Base-by-base conservation (phyloP, 352 stramenopile genomes). In the Pythium brachiatum region DNA sequence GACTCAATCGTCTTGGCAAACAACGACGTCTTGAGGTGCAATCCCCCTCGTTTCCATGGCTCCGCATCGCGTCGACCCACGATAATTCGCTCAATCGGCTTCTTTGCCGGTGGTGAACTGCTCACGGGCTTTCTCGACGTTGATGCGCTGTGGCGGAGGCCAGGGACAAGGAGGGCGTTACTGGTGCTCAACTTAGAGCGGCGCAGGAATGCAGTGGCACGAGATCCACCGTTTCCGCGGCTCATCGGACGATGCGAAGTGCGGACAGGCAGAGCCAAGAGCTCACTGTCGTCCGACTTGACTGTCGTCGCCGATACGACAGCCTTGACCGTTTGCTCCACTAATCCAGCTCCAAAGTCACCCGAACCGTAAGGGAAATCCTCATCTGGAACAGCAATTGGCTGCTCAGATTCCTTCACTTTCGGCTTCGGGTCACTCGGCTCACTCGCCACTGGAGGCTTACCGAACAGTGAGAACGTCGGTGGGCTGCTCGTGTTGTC, bases 11-110 rank as follows among this genome's bases (percentile, higher is more conserved):
- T 21, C 46, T 50, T 39, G 2, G 48, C 47, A 11, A 64, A 57
- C 6, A 64, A 32, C 44, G 57, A 64, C 16, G 57, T 43, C n/a
- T 29, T 64, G 32, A 52, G 26, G 2, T 26, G 43, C 9, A 34
- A 38, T 16, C 32, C 18, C 18, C 47, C 21, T n/a, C 36, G 57
- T 38, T 57, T 51, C 57, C 57, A 57, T 2, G 34, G 46, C 46
- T 64, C 57, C 18, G 32, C 25, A 26, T 43, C 57, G 25, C 38
- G 23, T 20, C 57, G 46, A 20, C 57, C 57, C 8, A 64, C 47
- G 8, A 64, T 47, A 12, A 64, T 51, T 6, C 57, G 57, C n/a
- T 64, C 36, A 41, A 57, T 52, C 21, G 57, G 25, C 13, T 57
- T 57, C 16, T 51, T 57, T 27, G 57, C 29, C 15, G 47, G 47